A percentile compares a stretch with the other conserved stretches of the same genome.
Evolutionary conservation across 2,329 filamentous ascomycete species (phyloP).

Genomic region (Colletotrichum navitas): DNA sequence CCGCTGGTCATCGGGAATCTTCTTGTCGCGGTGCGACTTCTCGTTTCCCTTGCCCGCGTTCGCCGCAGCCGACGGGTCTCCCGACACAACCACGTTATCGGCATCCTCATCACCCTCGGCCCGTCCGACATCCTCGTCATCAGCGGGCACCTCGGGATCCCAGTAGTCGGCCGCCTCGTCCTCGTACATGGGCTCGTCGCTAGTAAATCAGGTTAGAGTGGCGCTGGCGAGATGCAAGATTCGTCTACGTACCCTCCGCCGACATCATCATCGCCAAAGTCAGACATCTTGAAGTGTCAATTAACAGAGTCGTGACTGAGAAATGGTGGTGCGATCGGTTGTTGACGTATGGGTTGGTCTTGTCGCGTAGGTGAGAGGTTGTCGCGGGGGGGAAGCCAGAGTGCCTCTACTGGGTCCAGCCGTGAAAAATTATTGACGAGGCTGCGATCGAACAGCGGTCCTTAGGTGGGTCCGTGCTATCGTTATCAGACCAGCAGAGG

Average conservation of each 20-base stretch:
- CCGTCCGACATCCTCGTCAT: slow-evolving; percentile 68
- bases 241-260: slow-evolving; percentile 40
- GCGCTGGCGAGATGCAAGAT: slow-evolving; percentile 23
- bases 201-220: slow-evolving; percentile 48
- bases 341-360: background rate
- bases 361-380: slow-evolving; percentile 20
- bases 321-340: background rate
- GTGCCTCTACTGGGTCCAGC: slow-evolving; percentile 28
- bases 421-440: slow-evolving; percentile 44
- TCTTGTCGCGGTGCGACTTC: slow-evolving; percentile 80
- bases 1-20: slow-evolving; percentile 88
- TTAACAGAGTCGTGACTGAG: background rate
- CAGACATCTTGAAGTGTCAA: slow-evolving; percentile 69
- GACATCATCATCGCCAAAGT: slow-evolving; percentile 74
- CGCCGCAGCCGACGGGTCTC: slow-evolving; percentile 71
- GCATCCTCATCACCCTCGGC: slow-evolving; percentile 67
- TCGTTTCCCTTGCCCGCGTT: slow-evolving; percentile 66
- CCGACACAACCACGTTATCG: slow-evolving; percentile 71
- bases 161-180: slow-evolving; percentile 69
- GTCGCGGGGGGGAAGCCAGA: slow-evolving; percentile 27
- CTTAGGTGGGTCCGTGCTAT: slow-evolving; percentile 22
- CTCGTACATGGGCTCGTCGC: slow-evolving; percentile 79
- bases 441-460: slow-evolving; percentile 36
- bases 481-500: slow-evolving; percentile 25
- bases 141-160: slow-evolving; percentile 59